Evolutionary conservation across 768 basidiomycete genomes (phyloP).

Genomic region (Rhizopogon sp.): DNA sequence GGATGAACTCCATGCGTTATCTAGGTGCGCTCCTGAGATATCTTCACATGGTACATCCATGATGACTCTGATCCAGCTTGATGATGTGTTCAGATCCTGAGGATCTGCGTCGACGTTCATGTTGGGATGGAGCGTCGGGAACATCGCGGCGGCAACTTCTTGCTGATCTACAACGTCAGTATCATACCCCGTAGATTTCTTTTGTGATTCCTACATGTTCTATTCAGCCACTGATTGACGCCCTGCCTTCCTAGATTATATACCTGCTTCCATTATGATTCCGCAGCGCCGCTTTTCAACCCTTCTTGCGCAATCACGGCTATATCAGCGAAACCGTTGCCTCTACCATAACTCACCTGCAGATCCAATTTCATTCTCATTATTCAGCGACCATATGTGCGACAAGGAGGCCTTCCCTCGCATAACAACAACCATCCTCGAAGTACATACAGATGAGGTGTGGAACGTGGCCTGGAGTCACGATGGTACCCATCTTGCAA

Average conservation of each 20-base stretch:
- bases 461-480: constrained; percentile 97
- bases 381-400: constrained; percentile 86
- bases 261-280: constrained; percentile 90
- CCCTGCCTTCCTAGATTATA: constrained; percentile 54
- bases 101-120: constrained; percentile 75
- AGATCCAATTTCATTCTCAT: constrained; percentile 58
- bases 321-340: constrained; percentile 76
- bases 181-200: background rate
- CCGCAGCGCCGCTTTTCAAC: constrained; percentile 84
- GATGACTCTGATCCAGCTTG: constrained; percentile 41
- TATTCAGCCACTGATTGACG: background rate
- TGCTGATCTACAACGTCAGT: constrained; percentile 74
- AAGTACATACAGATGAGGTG: constrained; percentile 88
- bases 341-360: constrained; percentile 78
- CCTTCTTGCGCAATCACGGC: constrained; percentile 79
- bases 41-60: constrained; percentile 13
- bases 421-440: constrained; percentile 78
- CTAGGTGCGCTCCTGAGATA: constrained; percentile 54
- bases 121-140: constrained; percentile 88
- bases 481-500: constrained; percentile 79
- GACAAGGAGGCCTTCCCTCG: constrained; percentile 78
- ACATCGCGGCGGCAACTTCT: constrained; percentile 75
- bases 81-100: constrained; percentile 89
- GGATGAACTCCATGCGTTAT: constrained; percentile 78
- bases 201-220: background rate